phyloP scores from a whole-genome alignment of 1,139 yeast species.

The Pneumocystis jirovecii region DNA sequence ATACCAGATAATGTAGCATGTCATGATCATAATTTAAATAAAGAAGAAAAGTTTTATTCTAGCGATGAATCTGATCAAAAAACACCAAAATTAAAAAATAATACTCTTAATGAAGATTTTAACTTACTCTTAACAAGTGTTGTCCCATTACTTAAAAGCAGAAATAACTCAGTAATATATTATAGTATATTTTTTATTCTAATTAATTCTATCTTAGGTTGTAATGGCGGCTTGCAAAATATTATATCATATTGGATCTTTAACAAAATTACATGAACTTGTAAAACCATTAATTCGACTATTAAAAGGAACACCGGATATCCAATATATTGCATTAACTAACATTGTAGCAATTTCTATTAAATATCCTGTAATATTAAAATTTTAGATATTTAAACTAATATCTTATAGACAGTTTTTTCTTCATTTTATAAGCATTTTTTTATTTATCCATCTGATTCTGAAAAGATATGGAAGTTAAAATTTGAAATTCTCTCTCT shows the following conservation, averaged over 20 bases:
- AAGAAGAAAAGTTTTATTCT: conserved; percentile 9
- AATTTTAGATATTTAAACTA: not conserved
- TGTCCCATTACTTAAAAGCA: conserved; percentile 32
- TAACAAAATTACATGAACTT: conserved; percentile 29
- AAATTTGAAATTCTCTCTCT: conserved; percentile 54
- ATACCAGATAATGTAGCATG: conserved; percentile 5
- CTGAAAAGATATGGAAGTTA: conserved; percentile 30
- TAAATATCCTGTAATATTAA: conserved; percentile 25
- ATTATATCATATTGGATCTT: conserved; percentile 39
- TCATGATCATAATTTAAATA: not conserved
- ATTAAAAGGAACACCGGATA: conserved; percentile 24
- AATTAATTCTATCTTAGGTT: conserved; percentile 23
- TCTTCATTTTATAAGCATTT: conserved; percentile 37
- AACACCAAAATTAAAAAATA: conserved; percentile 3
- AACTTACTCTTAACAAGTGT: conserved; percentile 37
- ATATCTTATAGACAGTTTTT: conserved; percentile 24
- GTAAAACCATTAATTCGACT: conserved; percentile 38
- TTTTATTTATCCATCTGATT: conserved; percentile 46
- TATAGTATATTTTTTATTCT: not conserved
- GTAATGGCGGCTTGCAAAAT: conserved; percentile 48
- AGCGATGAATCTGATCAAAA: conserved; percentile 9
- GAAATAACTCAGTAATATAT: conserved; percentile 32
- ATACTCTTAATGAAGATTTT: conserved; percentile 24
- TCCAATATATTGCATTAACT: conserved; percentile 24
- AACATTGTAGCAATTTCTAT: conserved; percentile 25